phyloP scores from a whole-genome alignment of 2,329 filamentous ascomycete genomes.

The Albifimbria verrucaria region DNA sequence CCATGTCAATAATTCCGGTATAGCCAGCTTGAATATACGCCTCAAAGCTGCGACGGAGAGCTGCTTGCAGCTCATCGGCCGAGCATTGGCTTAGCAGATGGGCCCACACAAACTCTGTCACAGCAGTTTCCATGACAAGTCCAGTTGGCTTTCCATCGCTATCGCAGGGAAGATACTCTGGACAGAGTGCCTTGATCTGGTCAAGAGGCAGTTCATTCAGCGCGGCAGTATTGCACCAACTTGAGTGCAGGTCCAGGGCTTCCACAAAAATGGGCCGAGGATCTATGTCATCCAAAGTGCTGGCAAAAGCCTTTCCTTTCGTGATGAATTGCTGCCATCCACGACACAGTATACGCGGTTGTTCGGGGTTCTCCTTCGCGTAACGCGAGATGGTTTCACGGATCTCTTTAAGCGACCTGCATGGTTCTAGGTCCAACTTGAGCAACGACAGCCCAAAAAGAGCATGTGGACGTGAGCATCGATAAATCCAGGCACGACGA shows the following conservation, averaged over 20 bases:
- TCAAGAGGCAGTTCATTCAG: constrained; percentile 35
- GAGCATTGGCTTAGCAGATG: constrained; percentile 32
- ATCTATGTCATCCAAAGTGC: constrained; percentile 38
- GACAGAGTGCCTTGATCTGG: constrained; percentile 33
- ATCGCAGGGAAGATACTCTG: constrained; percentile 39
- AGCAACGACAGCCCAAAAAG: constrained; percentile 41
- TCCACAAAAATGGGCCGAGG: constrained; percentile 42
- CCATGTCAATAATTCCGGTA: constrained; percentile 45
- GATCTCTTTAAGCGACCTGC: constrained; percentile 39
- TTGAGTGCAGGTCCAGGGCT: constrained; percentile 39
- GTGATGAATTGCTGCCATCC: constrained; percentile 46
- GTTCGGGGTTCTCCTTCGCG: constrained; percentile 34
- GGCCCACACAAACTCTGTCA: constrained; percentile 39
- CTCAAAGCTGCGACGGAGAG: constrained; percentile 32
- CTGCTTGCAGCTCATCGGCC: constrained; percentile 32
- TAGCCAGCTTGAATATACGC: constrained; percentile 38
- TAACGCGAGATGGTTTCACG: constrained; percentile 33
- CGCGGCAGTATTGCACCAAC: constrained; percentile 43
- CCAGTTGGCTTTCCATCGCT: constrained; percentile 34
- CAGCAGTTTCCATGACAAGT: constrained; percentile 37
- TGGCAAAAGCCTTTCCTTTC: constrained; percentile 31
- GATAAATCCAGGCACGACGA: constrained; percentile 43
- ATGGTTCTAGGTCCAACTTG: constrained; percentile 38
- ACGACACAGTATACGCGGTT: constrained; percentile 41
- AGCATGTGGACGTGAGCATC: constrained; percentile 48